Evolutionary conservation across 225 moss, liverwort and hornwort species (phyloP), one percentile per base, ranked within the genome.

Genomic region (Sphagnum tenellum): DNA sequence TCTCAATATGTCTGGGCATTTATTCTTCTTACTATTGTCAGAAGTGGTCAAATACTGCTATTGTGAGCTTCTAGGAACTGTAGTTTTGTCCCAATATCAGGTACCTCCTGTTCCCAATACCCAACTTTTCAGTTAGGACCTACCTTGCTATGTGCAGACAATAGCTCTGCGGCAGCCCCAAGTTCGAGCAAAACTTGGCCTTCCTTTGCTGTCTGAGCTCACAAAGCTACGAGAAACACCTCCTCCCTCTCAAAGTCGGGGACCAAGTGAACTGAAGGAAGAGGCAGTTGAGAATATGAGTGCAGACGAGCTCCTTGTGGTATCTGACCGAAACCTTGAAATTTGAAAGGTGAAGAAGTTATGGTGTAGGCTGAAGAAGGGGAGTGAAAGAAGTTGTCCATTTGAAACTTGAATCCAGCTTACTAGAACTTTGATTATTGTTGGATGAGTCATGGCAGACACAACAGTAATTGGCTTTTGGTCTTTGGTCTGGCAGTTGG

Each of bases 271-370:
- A n/a, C 63, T 85, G 62, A 81, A 78, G 57, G 67, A 72, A 71
- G 76, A 76, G 62, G 76, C 76, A 54, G 72, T 81, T 59, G 77
- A 76, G 54, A 72, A 72, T 46, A 76, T 76, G 81, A 76, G 74
- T 62, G 61, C 81, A n/a, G 78, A 81, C 64, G 81, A 81, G 54
- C 85, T 85, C 64, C 85, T 85, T 74, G 85, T 85, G 76, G 83
- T 79, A 64, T 65, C 73, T 66, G 49, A 53, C 45, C 55, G 2
- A 9, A 52, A 9, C 52, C 52, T 9, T 9, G 46, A 63, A 7
- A 64, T 64, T 49, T 49, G 46, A 51, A 64, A 12, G 9, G 9
- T 48, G 64, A 64, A 64, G 48, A 51, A 64, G 64, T 51, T 29
- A 29, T 29, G 29, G 29, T 29, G 29, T 29, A 29, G 29, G 29